Evolutionary conservation across 306 rosid genomes (phyloP), one percentile per base, ranked within the genome.

Genomic region (Lathyrus sativus): DNA sequence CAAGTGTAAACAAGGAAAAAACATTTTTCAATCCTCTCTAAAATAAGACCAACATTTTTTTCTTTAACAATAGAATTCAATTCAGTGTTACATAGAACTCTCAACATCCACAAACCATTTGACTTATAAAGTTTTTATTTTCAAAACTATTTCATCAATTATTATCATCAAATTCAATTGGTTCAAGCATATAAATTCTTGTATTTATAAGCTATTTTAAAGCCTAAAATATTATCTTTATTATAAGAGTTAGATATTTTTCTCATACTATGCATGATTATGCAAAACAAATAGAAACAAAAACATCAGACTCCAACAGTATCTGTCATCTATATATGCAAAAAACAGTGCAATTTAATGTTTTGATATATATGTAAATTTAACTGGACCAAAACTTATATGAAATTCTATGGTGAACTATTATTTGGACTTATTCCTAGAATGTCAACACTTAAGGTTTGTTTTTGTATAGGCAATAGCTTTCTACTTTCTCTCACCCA

Each of bases 381-480:
- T 59, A 28, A 41, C 24, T 22, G 74, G 74, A 13, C 53, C 38
- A 44, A 14, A 55, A 62, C 48, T 37, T 35, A 8, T 26, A 24
- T 12, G 55, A 15, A 66, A 37, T 38, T 67, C 9, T 75, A 56
- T 75, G 81, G 78, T 56, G 66, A 61, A 50, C 67, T 57, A 39
- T 67, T 71, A 3, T 71, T 82, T 82, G 86, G 67, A 56, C 49
- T 35, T 26, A 72, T 72, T 67, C 78, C 64, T 55, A 43, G 24
- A 71, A 38, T 78, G 75, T 78, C 81, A 55, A 9, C 60, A 65
- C 49, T 68, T 11, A 28, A 12, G 18, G 44, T 14, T 35, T 41
- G 56, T 48, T 62, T 56, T 56, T 65, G 4, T 44, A 46, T 51
- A 55, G 7, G 12, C 6, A 19, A 17, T 38, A 18, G 28, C 38